Evolutionary conservation across 805 yeast species (phyloP), one percentile per base, ranked within the genome.

Genomic region (Vanderwaltozyma yarrowii): DNA sequence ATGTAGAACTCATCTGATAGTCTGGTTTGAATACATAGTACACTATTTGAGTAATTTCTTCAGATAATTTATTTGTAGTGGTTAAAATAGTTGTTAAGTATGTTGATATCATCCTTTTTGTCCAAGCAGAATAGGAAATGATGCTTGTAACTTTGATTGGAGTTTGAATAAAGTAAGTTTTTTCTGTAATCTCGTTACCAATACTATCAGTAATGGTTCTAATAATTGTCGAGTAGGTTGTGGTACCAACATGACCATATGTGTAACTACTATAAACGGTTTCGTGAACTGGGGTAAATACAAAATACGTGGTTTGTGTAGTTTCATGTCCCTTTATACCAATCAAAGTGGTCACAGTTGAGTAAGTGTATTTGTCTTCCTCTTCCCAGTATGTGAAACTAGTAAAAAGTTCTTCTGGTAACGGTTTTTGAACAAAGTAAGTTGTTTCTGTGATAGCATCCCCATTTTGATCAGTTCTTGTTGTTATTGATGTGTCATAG

Each of bases 11-110:
- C 4, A 17, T 15, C 5, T 4, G n/a, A 21, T 16, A 23, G 2
- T 10, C 13, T 15, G 41, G 37, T 21, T 32, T 30, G 8, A 18
- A 5, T 5, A 36, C 30, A 18, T 36, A 36, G 25, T 36, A 36
- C 7, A 36, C 20, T 6, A 38, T 35, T 34, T 37, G 37, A 12
- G 43, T 39, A 12, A 41, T 42, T 24, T 30, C 31, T 7, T 25
- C 33, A 11, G 43, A 43, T 18, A 28, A 34, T 14, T 30, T 24
- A 13, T 37, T 43, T 5, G 43, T 39, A 14, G 25, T 26, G 5
- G 37, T 34, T 15, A 35, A 25, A n/a, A 20, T 28, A 7, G 10
- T 16, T 9, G 46, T 43, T 4, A 31, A 33, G 12, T 18, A 33
- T 12, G 31, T 26, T 7, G 30, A 18, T 9, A 21, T 33, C 5